Conservation (phyloP, 129 eudicot species). For the Helichrysum umbraculigerum region DNA sequence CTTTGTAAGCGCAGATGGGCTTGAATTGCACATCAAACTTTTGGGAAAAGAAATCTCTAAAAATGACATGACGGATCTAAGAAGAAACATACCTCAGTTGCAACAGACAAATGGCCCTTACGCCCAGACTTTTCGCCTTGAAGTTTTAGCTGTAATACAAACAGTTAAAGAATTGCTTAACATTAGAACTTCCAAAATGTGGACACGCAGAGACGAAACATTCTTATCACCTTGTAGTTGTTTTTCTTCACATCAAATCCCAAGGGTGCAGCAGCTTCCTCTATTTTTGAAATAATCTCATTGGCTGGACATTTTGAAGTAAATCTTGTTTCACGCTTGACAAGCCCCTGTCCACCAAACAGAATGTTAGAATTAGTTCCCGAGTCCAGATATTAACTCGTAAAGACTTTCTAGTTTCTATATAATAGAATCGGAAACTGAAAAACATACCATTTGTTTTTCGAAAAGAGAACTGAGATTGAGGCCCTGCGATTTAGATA, state of each 20-base stretch:
- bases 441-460: constrained; percentile 74
- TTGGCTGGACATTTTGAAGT: constrained; percentile 79
- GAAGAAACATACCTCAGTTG: constrained; percentile 76
- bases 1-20: not conserved
- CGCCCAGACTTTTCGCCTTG: constrained; percentile 96
- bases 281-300: constrained; percentile 86
- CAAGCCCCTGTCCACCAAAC: constrained; percentile 65
- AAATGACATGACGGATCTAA: not conserved
- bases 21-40: not conserved
- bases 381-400: not conserved
- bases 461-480: constrained; percentile 91
- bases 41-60: not conserved
- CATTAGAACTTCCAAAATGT: not conserved
- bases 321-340: constrained; percentile 96
- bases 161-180: not conserved
- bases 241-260: constrained; percentile 97
- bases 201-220: not conserved
- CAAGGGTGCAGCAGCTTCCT: constrained; percentile 83
- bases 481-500: constrained; percentile 97
- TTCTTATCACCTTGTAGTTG: constrained; percentile 69
- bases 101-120: constrained; percentile 88
- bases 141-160: constrained; percentile 68
- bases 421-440: not conserved
- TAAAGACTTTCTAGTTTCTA: not conserved
- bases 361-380: constrained; percentile 16